These are phyloP conservation scores for Chlorokybus atmophyticus DNA, from an alignment of 139 green algal genomes.

Conservation along the genomic window DNA sequence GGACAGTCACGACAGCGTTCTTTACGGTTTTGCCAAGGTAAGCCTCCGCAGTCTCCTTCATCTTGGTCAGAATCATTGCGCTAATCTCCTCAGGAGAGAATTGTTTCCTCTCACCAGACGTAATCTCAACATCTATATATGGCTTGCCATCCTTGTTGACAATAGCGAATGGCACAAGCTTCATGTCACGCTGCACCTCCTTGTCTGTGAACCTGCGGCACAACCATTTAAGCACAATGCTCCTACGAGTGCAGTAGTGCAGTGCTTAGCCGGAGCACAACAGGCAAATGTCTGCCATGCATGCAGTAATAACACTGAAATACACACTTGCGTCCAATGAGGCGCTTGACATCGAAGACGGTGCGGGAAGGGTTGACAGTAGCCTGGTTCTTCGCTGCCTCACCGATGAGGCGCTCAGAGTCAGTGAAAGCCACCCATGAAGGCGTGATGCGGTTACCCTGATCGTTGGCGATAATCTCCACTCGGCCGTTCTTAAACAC, in stretches of 20 bases:
- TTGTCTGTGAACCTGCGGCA: slow-evolving; percentile 62
- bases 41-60: slow-evolving; percentile 78
- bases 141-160: slow-evolving; percentile 86
- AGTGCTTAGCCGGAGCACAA: too few species aligned
- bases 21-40: slow-evolving; percentile 72
- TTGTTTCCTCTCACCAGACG: slow-evolving; percentile 37
- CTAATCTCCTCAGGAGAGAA: slow-evolving; percentile 93
- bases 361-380: slow-evolving; percentile 82
- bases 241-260: too few species aligned
- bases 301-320: background rate
- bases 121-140: slow-evolving; percentile 59
- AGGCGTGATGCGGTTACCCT: slow-evolving; percentile 96
- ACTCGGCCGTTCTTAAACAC: slow-evolving; percentile 97
- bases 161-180: slow-evolving; percentile 92
- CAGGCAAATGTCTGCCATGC: background rate
- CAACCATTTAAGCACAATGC: too few species aligned
- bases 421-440: slow-evolving; percentile 99
- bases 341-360: slow-evolving; percentile 95
- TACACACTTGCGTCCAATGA: slow-evolving; percentile 87
- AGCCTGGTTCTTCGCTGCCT: slow-evolving; percentile 95
- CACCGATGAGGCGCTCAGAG: slow-evolving; percentile 95
- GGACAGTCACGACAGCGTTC: slow-evolving; percentile 79
- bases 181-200: slow-evolving; percentile 90
- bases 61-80: slow-evolving; percentile 94
- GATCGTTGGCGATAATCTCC: slow-evolving; percentile 98